A percentile compares a stretch with the other conserved stretches of the same genome.
Conservation (phyloP, 2,329 filamentous ascomycete genomes). For the Sarocladium strictum region DNA sequence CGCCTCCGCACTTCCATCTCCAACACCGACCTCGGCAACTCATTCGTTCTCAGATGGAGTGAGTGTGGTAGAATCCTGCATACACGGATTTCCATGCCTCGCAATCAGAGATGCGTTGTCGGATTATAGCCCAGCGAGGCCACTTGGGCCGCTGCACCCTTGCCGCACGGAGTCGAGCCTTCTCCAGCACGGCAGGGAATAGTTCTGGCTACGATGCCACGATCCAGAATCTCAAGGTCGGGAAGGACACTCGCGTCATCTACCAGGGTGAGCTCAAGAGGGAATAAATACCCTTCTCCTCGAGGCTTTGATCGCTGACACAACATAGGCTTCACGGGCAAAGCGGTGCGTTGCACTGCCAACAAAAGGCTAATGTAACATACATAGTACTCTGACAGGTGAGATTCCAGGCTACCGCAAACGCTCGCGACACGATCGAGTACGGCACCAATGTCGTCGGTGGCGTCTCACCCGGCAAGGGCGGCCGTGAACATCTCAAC, state of each 20-base stretch:
- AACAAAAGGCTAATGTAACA: not conserved
- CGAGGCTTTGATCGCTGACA: not conserved
- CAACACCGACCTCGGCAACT: not conserved
- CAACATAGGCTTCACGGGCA: slow-evolving; percentile 29
- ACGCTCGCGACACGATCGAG: slow-evolving; percentile 30
- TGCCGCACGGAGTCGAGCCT: not conserved
- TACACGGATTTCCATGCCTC: not conserved
- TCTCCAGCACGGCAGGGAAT: not conserved
- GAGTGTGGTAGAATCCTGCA: no score
- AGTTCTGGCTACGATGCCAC: slow-evolving; percentile 20
- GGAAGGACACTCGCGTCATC: slow-evolving; percentile 25
- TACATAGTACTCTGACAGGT: not conserved
- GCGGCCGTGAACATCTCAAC: slow-evolving; percentile 23
- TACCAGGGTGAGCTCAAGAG: slow-evolving; percentile 28
- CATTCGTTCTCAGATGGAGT: not conserved
- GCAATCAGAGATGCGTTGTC: not conserved
- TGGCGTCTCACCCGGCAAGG: slow-evolving; percentile 32
- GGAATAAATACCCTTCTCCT: not conserved
- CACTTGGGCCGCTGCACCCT: not conserved
- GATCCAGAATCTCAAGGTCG: slow-evolving; percentile 23
- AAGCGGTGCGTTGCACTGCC: slow-evolving; percentile 21
- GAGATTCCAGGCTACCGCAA: slow-evolving; percentile 26
- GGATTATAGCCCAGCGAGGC: not conserved
- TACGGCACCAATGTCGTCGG: slow-evolving; percentile 33
- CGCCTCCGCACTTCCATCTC: not conserved